Base-by-base conservation (phyloP, 305 asterid species). In the Euphrasia arctica region DNA sequence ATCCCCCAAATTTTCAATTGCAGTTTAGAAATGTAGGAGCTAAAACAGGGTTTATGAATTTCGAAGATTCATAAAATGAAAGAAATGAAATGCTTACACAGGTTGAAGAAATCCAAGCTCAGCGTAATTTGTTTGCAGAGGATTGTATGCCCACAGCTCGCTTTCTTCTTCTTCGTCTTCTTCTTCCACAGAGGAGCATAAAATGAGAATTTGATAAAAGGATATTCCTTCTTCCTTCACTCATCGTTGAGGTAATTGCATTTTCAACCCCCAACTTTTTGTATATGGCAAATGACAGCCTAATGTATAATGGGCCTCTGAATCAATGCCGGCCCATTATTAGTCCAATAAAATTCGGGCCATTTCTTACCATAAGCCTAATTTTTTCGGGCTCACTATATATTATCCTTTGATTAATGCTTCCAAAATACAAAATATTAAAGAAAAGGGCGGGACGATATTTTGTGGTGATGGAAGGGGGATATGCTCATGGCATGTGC, bases 201-300 rank as follows among this genome's bases (percentile, higher is more conserved):
- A 66, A 62, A 8, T 43, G 39, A 25, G 65, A 58, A 25, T 27
- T 15, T 39, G 29, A 48, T 48, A 18, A 50, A 13, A 13, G 82
- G 69, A 78, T 78, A 78, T 78, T 47, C 82, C 68, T 50, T 64
- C 32, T 31, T 31, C 4, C 4, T 31, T 31, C 34, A 3, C 34
- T 31, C 34, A 31, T 31, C 34, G 4, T 31, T 31, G 3, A 31
- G 34, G 34, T 31, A 31, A 31, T 31, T 31, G 34, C 49, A 29
- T 7, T 51, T 68, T 43, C 29, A 34, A 7, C 62, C 81, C 68
- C 43, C 7, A 11, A 1, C 7, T 9, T 31, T 58, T 27, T 14
- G 12, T 11, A 25, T 64, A 56, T 25, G 39, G 8, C 34, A 28
- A 15, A 52, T 5, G 9, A 0, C 45, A 25, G 48, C 74, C 66